A percentile compares a stretch with the other conserved stretches of the same genome.
Conservation (phyloP, 306 rosid genomes). For the Prunus dulcis region DNA sequence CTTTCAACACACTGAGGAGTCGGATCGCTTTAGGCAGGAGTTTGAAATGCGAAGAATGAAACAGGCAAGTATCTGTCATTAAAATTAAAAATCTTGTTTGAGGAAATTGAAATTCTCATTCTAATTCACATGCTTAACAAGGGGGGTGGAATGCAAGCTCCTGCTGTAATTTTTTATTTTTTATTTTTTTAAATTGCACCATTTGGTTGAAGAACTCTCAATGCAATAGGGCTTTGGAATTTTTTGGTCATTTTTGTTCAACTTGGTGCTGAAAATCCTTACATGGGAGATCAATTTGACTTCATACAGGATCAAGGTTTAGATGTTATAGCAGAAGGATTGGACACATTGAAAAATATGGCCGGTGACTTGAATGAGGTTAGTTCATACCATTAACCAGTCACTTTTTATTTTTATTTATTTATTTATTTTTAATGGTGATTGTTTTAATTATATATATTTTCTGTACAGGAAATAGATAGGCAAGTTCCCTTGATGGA, state of each 20-base stretch:
- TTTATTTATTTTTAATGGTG: background rate
- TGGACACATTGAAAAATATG: conserved; percentile 42
- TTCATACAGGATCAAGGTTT: conserved; percentile 39
- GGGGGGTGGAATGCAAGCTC: background rate
- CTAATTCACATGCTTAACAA: background rate
- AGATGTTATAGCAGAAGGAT: conserved; percentile 40
- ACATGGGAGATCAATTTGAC: conserved; percentile 2
- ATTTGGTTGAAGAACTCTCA: background rate
- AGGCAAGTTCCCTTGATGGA: conserved; percentile 35
- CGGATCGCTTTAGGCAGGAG: conserved; percentile 32
- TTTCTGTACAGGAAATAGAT: conserved; percentile 26
- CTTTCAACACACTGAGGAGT: conserved; percentile 34
- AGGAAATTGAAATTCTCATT: background rate
- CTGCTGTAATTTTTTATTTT: background rate
- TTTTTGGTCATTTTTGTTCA: background rate
- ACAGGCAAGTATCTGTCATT: conserved; percentile 32
- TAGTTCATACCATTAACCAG: background rate
- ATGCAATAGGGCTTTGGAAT: background rate
- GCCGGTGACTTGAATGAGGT: conserved; percentile 47
- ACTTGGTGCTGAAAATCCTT: background rate
- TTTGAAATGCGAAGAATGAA: conserved; percentile 37
- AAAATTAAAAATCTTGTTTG: background rate
- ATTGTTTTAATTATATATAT: background rate
- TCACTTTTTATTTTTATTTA: background rate
- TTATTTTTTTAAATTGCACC: background rate